Conservation (phyloP, 345 rosid species). For the Ceriops zippeliana region DNA sequence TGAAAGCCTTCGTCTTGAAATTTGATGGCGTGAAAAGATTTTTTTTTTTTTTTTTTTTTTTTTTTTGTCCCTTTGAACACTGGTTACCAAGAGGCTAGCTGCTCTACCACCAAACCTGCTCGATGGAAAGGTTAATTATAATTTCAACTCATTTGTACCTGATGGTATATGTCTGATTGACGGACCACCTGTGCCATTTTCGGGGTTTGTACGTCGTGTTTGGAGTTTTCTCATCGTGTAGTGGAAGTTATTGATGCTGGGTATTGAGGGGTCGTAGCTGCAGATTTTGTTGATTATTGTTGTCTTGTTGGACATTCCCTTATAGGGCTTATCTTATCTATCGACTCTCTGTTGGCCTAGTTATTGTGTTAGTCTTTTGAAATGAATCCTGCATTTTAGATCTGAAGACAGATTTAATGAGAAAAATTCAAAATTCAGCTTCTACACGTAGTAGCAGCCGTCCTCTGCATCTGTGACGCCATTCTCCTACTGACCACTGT, state of each 20-base stretch:
- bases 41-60: no score
- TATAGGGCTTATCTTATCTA: no score
- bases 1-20: background rate
- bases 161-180: slow-evolving; percentile 23
- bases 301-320: slow-evolving; percentile 12
- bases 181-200: slow-evolving; percentile 12
- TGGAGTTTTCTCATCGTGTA: slow-evolving; percentile 20
- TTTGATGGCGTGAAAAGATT: background rate
- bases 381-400: background rate
- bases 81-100: no score
- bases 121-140: slow-evolving; percentile 6
- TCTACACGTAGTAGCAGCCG: slow-evolving; percentile 27
- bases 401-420: no score
- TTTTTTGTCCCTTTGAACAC: no score
- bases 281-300: slow-evolving; percentile 1
- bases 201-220: slow-evolving; percentile 29
- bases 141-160: slow-evolving; percentile 21
- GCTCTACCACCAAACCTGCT: no score
- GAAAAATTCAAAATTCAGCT: slow-evolving; percentile 24
- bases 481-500: slow-evolving; percentile 36
- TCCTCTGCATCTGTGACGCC: slow-evolving; percentile 24
- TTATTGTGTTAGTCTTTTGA: background rate
- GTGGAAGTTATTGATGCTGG: background rate
- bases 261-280: slow-evolving; percentile 4
- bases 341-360: background rate